These are phyloP conservation scores for Rhizophagus clarus DNA, from an alignment of 192 early-diverging fungal genomes.

Conservation along the genomic window DNA sequence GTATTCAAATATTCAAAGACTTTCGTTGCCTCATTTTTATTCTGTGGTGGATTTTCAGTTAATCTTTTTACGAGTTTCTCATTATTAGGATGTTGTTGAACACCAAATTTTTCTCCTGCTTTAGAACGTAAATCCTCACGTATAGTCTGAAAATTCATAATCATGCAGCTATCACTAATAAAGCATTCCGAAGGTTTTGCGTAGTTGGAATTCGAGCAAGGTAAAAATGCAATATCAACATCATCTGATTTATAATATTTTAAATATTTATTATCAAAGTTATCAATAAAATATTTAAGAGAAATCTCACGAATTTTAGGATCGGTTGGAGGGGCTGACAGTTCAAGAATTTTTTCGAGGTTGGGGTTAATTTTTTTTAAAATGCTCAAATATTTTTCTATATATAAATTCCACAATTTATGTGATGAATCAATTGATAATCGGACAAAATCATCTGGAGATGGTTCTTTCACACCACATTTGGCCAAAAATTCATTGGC, in stretches of 20 bases:
- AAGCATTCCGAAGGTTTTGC: slow-evolving; percentile 66
- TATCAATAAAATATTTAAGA: slow-evolving; percentile 71
- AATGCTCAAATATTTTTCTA: slow-evolving; percentile 48
- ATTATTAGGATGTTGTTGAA: slow-evolving; percentile 59
- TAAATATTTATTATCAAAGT: slow-evolving; percentile 59
- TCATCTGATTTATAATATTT: slow-evolving; percentile 47
- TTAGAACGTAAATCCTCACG: slow-evolving; percentile 52
- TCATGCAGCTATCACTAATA: slow-evolving; percentile 53
- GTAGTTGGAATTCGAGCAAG: slow-evolving; percentile 47
- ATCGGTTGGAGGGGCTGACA: slow-evolving; percentile 41
- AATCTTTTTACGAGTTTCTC: slow-evolving; percentile 44
- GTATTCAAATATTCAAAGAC: slow-evolving; percentile 71
- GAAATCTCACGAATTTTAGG: slow-evolving; percentile 51
- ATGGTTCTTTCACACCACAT: slow-evolving; percentile 85
- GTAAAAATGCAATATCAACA: slow-evolving; percentile 64
- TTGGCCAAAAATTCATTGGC: slow-evolving; percentile 78
- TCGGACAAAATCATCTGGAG: slow-evolving; percentile 68
- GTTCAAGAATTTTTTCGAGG: slow-evolving; percentile 37
- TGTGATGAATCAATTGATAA: slow-evolving; percentile 62
- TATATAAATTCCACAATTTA: slow-evolving; percentile 61
- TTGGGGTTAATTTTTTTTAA: slow-evolving; percentile 35
- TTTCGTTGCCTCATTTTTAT: slow-evolving; percentile 45
- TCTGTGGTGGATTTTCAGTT: slow-evolving; percentile 29
- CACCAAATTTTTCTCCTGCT: slow-evolving; percentile 65
- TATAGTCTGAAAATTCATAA: slow-evolving; percentile 72